Evolutionary conservation across 2,329 filamentous ascomycete species (phyloP), one percentile per base, ranked within the genome.

Genomic region (Zasmidium citrigriseum): DNA sequence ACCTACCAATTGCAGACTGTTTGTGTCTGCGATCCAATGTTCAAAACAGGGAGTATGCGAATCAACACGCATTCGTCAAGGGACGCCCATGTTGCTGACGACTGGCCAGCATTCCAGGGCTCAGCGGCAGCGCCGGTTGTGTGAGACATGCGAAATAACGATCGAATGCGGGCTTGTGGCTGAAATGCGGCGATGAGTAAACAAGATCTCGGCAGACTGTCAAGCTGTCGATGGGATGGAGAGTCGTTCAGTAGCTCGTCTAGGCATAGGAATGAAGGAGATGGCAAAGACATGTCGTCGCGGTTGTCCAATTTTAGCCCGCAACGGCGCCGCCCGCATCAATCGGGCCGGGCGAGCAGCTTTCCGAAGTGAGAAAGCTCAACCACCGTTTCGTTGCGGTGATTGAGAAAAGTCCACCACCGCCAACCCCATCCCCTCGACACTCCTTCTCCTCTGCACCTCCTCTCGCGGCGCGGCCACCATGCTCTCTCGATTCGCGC

Each of bases 401-500:
- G n/a, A n/a, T n/a, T n/a, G n/a, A 41, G 34, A 41, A 41, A 41
- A 7, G 14, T 14, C 22, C 50, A 24, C 55, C 38, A 50, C 45
- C 46, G 12, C 52, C 52, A 29, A 27, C 34, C 46, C 50, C 46
- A 38, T 52, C 27, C 20, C 54, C 45, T 56, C 55, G 25, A 27
- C 59, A 34, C 48, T 27, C 20, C 52, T 49, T 44, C 46, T 38
- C 20, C 46, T 22, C 55, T 58, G 50, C 29, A 46, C 16, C 25
- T 44, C 41, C 16, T 46, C 24, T 47, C 38, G 25, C 38, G 46
- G 52, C 54, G 57, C 56, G 56, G 23, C 44, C 29, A 65, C 52
- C 27, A 74, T 75, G 72, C 66, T 75, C 62, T 73, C 72, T 63
- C 66, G 67, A 64, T 73, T 75, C 55, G 71, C 71, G 52, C 71